These are phyloP conservation scores for Colletotrichum destructivum DNA, from an alignment of 2,329 filamentous ascomycete genomes.

Conservation along the genomic window DNA sequence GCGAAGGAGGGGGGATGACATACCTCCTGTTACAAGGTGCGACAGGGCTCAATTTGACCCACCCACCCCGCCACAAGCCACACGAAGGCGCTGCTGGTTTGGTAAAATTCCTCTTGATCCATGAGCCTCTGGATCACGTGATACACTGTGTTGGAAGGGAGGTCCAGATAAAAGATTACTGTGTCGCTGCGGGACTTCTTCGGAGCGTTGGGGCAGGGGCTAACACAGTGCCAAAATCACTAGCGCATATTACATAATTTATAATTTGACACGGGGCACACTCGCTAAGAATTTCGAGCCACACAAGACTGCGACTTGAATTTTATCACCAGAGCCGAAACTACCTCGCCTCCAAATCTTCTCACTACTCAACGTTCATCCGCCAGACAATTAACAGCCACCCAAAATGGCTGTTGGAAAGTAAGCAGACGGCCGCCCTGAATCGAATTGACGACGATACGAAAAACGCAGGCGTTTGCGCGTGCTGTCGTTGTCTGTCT, in stretches of 20 bases:
- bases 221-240: neutral
- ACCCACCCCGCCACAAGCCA: neutral
- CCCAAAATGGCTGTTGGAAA: conserved; percentile 74
- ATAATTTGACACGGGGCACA: conserved; percentile 27
- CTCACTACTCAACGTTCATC: conserved; percentile 61
- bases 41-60: neutral
- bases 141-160: neutral
- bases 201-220: conserved; percentile 27
- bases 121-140: conserved; percentile 1
- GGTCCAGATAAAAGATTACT: neutral
- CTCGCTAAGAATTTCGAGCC: conserved; percentile 48
- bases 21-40: neutral
- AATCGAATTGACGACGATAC: neutral
- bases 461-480: neutral
- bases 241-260: conserved; percentile 35
- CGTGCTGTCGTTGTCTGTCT: conserved; percentile 22
- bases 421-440: conserved; percentile 55
- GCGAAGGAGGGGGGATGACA: neutral
- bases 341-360: conserved; percentile 57
- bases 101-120: too few species aligned
- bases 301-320: conserved; percentile 48
- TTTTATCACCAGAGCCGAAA: conserved; percentile 49
- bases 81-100: neutral
- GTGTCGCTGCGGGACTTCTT: neutral
- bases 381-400: conserved; percentile 63